Evolutionary conservation across 805 yeast species (phyloP), one percentile per base, ranked within the genome.

Genomic region (Myxozyma lipomycoides): DNA sequence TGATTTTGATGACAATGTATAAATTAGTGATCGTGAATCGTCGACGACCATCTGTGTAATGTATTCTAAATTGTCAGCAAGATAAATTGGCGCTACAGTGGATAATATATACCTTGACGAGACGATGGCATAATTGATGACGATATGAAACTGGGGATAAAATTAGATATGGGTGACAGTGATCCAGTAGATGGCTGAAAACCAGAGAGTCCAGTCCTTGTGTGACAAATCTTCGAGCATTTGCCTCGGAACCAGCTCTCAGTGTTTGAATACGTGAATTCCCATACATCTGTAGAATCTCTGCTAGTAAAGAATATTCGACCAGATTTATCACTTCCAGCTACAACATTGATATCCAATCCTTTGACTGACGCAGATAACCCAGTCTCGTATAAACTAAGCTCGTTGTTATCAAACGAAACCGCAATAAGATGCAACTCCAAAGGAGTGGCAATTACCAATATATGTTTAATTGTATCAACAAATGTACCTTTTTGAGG

Each of bases 171-270:
- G 43, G 62, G 56, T 28, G 57, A 38, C 21, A 60, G 24, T 10
- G 61, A 35, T 12, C 45, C 48, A 37, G 56, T 34, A 15, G 59
- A 55, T 4, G 83, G 83, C 19, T 81, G 67, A 28, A 79, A 70
- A 32, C 76, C 73, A 0, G 83, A 70, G 38, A 82, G 67, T 0
- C 74, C 82, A 58, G 78, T 78, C 68, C 79, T 81, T 40, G 97
- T 88, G 48, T 86, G 75, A 65, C 97, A 88, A 37, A 83, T 80
- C 66, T 89, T 89, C 60, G 80, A 81, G 63, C 95, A 86, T 61
- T 83, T 85, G 62, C 86, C 83, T 56, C 82, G 80, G 65, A 88
- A 88, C 86, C 96, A 91, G 48, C 86, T 83, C 43, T 88, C 93
- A 23, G 84, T 78, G 58, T 83, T 84, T 4, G 90, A 78, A 65